Percentiles rank a stretch among this genome's conserved stretches.
Evolutionary conservation across 805 yeast species (phyloP).

Genomic region (Yamadazyma scolyti): DNA sequence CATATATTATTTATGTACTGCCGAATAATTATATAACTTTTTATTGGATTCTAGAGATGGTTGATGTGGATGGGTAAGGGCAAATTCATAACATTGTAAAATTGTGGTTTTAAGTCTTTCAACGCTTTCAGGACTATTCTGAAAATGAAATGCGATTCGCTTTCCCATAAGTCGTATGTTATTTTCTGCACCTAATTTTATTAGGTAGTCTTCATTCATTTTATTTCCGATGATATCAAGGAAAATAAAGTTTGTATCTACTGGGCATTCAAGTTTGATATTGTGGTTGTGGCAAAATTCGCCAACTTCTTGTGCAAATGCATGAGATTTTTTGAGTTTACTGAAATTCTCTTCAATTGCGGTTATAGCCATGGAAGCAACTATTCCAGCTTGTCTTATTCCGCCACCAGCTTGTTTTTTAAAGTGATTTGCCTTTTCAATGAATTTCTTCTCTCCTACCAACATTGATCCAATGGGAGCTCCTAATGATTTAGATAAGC

Average conservation of each 20-base stretch:
- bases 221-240: constrained; percentile 29
- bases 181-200: constrained; percentile 47
- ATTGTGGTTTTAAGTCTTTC: constrained; percentile 44
- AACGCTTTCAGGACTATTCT: constrained; percentile 27
- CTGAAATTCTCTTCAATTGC: constrained; percentile 39
- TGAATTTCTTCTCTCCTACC: constrained; percentile 28
- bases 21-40: constrained; percentile 20
- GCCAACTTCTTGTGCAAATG: constrained; percentile 31
- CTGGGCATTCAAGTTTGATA: constrained; percentile 32
- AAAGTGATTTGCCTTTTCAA: constrained; percentile 42
- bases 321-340: constrained; percentile 29
- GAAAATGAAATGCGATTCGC: constrained; percentile 37
- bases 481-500: constrained; percentile 40
- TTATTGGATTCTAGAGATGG: constrained; percentile 15
- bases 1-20: constrained; percentile 6
- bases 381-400: constrained; percentile 38
- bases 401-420: constrained; percentile 44
- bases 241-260: constrained; percentile 40
- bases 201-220: constrained; percentile 23
- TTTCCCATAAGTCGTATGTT: constrained; percentile 63
- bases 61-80: constrained; percentile 48
- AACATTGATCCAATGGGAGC: constrained; percentile 43
- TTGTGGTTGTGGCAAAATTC: constrained; percentile 24
- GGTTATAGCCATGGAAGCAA: constrained; percentile 37
- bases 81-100: constrained; percentile 53